A percentile compares a stretch with the other conserved stretches of the same genome.
phyloP scores from a whole-genome alignment of 2,329 filamentous ascomycete genomes.

The Fusarium scirpi region DNA sequence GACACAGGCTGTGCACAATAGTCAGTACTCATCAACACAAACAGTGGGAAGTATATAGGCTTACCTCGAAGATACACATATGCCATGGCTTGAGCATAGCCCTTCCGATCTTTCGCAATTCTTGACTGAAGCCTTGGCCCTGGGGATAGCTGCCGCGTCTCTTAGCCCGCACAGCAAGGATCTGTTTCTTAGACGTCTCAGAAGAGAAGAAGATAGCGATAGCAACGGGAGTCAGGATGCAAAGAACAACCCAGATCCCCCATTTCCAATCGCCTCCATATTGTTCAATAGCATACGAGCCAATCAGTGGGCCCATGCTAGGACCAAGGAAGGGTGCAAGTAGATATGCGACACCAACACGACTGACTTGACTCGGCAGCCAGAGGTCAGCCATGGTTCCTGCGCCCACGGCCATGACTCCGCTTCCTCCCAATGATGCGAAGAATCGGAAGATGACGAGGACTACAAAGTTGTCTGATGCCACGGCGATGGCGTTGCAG shows the following conservation, averaged over 20 bases:
- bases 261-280: conserved; percentile 18
- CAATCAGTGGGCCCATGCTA: conserved; percentile 12
- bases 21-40: not conserved
- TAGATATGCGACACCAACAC: conserved; percentile 11
- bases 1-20: not conserved
- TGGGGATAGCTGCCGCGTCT: not conserved
- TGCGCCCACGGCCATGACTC: conserved; percentile 18
- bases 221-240: conserved; percentile 6
- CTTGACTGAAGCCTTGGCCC: not conserved
- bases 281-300: conserved; percentile 4
- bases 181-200: conserved; percentile 9
- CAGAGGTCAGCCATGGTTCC: conserved; percentile 12
- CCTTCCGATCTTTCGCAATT: not conserved
- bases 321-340: conserved; percentile 18
- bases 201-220: conserved; percentile 15
- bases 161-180: conserved; percentile 2
- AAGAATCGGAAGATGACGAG: conserved; percentile 14
- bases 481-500: conserved; percentile 12
- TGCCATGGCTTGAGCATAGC: conserved; percentile 20
- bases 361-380: not conserved
- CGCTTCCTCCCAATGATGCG: conserved; percentile 5
- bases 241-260: conserved; percentile 12
- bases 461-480: conserved; percentile 2
- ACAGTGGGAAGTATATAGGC: accelerated
- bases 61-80: conserved; percentile 22